These are phyloP conservation scores for Mallotus japonicus DNA, from an alignment of 441 rosid genomes.

Conservation along the genomic window DNA sequence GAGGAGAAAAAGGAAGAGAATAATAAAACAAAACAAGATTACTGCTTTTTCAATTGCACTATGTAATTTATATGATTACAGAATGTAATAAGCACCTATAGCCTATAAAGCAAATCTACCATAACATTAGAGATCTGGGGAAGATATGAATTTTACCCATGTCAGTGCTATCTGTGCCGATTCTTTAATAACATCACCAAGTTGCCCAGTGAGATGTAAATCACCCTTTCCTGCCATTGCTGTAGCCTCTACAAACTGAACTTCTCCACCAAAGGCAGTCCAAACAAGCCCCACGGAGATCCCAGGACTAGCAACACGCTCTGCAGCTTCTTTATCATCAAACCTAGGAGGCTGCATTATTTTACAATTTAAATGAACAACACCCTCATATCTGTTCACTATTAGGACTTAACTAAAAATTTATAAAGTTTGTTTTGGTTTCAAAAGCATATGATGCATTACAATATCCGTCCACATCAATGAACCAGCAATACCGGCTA, in stretches of 20 bases:
- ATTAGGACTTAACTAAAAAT: slow-evolving; percentile 12
- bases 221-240: slow-evolving; percentile 92
- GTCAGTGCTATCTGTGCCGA: slow-evolving; percentile 97
- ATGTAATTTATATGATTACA: background rate
- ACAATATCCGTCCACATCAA: background rate
- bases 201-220: slow-evolving; percentile 95
- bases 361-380: slow-evolving; percentile 22
- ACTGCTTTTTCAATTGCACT: background rate
- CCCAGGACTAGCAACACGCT: slow-evolving; percentile 89
- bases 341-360: slow-evolving; percentile 86
- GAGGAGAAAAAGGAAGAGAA: background rate
- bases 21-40: background rate
- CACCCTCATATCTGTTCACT: slow-evolving; percentile 11
- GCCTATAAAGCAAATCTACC: background rate
- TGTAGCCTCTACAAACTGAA: slow-evolving; percentile 93
- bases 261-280: slow-evolving; percentile 98
- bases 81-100: background rate
- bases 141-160: slow-evolving; percentile 61
- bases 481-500: background rate
- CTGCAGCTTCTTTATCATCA: slow-evolving; percentile 91
- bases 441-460: slow-evolving; percentile 4
- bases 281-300: slow-evolving; percentile 95
- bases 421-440: slow-evolving; percentile 7
- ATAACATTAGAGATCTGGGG: slow-evolving; percentile 11
- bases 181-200: slow-evolving; percentile 98